phyloP scores from a whole-genome alignment of 1,139 yeast genomes.

The Trichomonascaceae sp. region DNA sequence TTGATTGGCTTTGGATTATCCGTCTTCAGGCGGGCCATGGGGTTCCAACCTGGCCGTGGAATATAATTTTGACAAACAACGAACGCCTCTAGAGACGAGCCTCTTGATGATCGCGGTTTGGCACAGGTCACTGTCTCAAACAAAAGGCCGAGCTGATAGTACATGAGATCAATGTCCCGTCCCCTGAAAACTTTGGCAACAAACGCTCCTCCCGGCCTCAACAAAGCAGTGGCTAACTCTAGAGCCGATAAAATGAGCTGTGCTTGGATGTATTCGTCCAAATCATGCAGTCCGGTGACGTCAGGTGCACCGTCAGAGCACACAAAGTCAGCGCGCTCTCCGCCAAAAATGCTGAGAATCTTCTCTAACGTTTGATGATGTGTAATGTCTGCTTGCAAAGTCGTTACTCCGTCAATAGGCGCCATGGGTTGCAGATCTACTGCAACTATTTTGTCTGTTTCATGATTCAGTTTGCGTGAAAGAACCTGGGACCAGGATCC shows the following conservation, averaged over 20 bases:
- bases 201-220: constrained; percentile 82
- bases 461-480: constrained; percentile 25
- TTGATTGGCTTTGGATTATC: not conserved
- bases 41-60: constrained; percentile 65
- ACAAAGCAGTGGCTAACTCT: constrained; percentile 76
- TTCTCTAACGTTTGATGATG: constrained; percentile 76
- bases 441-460: constrained; percentile 62
- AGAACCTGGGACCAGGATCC: constrained; percentile 98
- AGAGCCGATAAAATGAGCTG: constrained; percentile 83
- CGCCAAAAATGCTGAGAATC: constrained; percentile 72
- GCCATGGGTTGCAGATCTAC: constrained; percentile 97
- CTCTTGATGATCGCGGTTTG: constrained; percentile 88
- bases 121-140: constrained; percentile 88
- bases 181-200: constrained; percentile 96
- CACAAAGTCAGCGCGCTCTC: constrained; percentile 87
- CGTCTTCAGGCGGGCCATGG: not conserved
- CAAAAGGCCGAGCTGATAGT: constrained; percentile 72
- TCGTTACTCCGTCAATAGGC: constrained; percentile 77
- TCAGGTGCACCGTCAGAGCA: constrained; percentile 98
- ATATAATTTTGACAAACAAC: constrained; percentile 80
- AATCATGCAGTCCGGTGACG: constrained; percentile 91
- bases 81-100: constrained; percentile 86
- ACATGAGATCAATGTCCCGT: constrained; percentile 81
- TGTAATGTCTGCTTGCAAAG: constrained; percentile 92
- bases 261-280: constrained; percentile 94